These are phyloP conservation scores for Aspergillus hortae DNA, from an alignment of 2,329 filamentous ascomycete species.

Conservation along the genomic window DNA sequence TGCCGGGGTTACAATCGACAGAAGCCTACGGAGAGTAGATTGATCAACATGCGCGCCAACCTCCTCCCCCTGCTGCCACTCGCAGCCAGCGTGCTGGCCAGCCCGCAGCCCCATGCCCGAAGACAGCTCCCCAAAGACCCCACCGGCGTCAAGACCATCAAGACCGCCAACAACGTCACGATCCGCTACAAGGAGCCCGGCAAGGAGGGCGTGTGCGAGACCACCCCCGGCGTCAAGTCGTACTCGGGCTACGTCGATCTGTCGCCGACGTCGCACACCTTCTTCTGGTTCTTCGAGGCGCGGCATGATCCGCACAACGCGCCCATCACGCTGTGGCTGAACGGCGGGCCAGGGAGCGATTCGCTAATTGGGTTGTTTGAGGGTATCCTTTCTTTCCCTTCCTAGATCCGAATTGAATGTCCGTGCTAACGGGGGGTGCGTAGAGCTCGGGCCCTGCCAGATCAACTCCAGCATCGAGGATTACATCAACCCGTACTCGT, in stretches of 20 bases:
- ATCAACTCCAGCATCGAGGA: conserved; percentile 44
- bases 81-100: conserved; percentile 6
- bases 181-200: conserved; percentile 59
- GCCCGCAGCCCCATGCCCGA: conserved; percentile 13
- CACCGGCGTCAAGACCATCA: conserved; percentile 36
- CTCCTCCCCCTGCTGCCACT: conserved; percentile 16
- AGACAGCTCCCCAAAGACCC: conserved; percentile 36
- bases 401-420: too few relatives aligned
- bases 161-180: conserved; percentile 43
- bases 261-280: conserved; percentile 48
- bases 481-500: conserved; percentile 56
- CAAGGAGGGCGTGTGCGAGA: conserved; percentile 50
- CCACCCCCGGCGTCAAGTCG: conserved; percentile 54
- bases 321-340: conserved; percentile 42
- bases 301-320: conserved; percentile 48
- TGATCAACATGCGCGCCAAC: conserved; percentile 17
- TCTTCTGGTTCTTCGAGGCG: conserved; percentile 57
- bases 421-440: neutral
- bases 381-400: conserved; percentile 17
- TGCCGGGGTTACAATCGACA: too few relatives aligned
- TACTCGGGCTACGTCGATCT: conserved; percentile 56
- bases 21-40: too few relatives aligned
- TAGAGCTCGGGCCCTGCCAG: conserved; percentile 42
- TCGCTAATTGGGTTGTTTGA: conserved; percentile 42
- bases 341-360: conserved; percentile 42